Base-by-base conservation (phyloP, 768 basidiomycete genomes). In the Trametes meyenii region DNA sequence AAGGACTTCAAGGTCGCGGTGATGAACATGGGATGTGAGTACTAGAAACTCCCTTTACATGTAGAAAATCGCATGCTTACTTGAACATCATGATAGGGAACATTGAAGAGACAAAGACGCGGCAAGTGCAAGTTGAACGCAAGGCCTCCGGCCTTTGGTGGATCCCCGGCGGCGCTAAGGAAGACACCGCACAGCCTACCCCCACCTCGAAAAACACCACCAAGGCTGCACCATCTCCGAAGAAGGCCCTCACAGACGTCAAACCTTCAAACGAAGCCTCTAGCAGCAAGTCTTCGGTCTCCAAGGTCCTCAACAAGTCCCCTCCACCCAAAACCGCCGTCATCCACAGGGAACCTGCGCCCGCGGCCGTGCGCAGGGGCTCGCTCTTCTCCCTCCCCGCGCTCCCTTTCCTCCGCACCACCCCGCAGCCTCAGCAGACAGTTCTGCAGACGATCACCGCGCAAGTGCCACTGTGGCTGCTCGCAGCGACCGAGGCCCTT, bases 1-100 rank as follows among this genome's bases (percentile, higher is more conserved):
- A 88, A 89, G 75, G 89, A 85, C 68, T 92, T 88, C 77, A 84
- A 79, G 72, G 78, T 88, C 52, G 90, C 90, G 1, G 85, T 92
- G 82, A 75, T 79, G 63, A 92, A 85, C 72, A 89, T 92, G 88
- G 87, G 88, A 36, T 92, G 90, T 92, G 68, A 73, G 90, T 80
- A 42, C 33, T 24, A 8, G 29, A 3, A 8, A n/a, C 44, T 6
- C 13, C 23, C 11, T 23, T 36, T 19, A n/a, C 21, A 12, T 6
- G 14, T 16, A n/a, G 23, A 51, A 1, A 38, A 45, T 16, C 17
- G 33, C 39, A 21, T 10, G 52, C 54, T 63, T 8, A 55, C 38
- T 16, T 35, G 52, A 35, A 40, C 29, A 33, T 8, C 29, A 16
- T 14, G 45, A 40, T 35, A 67, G 67, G 67, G 64, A 61, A 57